Conservation (phyloP, 2,329 filamentous ascomycete species). For the Fusarium citri region DNA sequence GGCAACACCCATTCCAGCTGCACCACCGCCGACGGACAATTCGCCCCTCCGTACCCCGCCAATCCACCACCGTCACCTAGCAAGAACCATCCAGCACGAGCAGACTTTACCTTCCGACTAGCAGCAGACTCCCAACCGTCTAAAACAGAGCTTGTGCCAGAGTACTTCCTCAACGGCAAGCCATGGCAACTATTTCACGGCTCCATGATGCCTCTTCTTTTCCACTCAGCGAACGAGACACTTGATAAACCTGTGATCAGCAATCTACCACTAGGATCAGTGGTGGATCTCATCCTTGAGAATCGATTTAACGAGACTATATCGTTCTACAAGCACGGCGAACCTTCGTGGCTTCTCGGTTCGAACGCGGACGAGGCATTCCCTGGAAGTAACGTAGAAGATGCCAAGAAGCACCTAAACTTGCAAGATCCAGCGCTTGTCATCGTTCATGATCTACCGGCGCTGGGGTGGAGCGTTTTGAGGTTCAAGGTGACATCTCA, state of each 20-base stretch:
- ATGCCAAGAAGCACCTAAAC: neutral
- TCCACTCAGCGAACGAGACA: neutral
- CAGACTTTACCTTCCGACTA: neutral
- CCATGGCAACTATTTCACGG: constrained; percentile 17
- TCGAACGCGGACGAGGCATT: neutral
- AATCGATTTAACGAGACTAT: constrained; percentile 12
- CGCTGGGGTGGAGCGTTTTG: neutral
- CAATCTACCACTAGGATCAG: neutral
- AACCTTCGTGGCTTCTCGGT: constrained; percentile 1
- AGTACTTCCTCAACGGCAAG: constrained; percentile 10
- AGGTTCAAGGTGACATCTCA: constrained; percentile 1
- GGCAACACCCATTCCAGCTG: neutral
- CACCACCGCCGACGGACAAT: neutral
- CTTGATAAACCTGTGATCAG: constrained; percentile 3
- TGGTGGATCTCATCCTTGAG: constrained; percentile 9
- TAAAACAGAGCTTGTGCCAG: neutral
- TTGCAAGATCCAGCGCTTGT: neutral
- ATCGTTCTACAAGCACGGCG: constrained; percentile 10
- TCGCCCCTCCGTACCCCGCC: neutral
- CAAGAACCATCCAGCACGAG: neutral
- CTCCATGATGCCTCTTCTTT: constrained; percentile 14
- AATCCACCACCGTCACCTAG: neutral
- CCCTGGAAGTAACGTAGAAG: neutral
- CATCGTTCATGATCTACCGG: neutral
- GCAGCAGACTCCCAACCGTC: neutral